Percentiles rank a stretch among this genome's conserved stretches.
Conservation (phyloP, 2,329 filamentous ascomycete species). For the Kalmusia sp. region DNA sequence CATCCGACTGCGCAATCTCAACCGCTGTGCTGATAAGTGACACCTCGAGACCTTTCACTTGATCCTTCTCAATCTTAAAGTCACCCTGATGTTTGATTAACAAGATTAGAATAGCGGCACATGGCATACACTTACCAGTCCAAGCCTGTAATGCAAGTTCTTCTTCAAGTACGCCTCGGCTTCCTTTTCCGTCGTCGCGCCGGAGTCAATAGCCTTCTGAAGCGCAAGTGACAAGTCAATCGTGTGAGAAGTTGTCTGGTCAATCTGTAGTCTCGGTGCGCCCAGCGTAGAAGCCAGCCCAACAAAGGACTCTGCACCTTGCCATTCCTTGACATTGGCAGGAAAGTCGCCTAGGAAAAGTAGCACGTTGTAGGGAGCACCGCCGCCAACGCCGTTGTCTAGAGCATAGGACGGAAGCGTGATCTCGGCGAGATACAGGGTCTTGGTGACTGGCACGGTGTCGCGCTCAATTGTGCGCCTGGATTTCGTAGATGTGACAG, state of each 20-base stretch:
- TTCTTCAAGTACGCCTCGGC: constrained; percentile 20
- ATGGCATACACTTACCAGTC: constrained; percentile 23
- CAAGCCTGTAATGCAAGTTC: constrained; percentile 18
- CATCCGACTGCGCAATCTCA: constrained; percentile 20
- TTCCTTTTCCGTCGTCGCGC: constrained; percentile 9
- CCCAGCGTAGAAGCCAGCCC: constrained; percentile 18
- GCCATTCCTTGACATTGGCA: constrained; percentile 15
- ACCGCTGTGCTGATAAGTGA: constrained; percentile 20
- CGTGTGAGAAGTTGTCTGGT: constrained; percentile 5
- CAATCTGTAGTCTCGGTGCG: constrained; percentile 8
- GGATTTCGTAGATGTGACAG: constrained; percentile 1
- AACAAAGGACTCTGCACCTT: constrained; percentile 9
- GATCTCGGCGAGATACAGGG: constrained; percentile 17
- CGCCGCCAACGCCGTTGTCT: constrained; percentile 13
- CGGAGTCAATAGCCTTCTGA: constrained; percentile 11
- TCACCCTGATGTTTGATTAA: too few relatives aligned
- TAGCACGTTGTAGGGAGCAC: constrained; percentile 21
- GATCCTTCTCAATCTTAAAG: constrained; percentile 15
- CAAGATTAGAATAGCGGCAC: too few relatives aligned
- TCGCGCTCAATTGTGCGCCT: neutral
- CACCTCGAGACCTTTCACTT: constrained; percentile 19
- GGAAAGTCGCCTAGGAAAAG: constrained; percentile 19
- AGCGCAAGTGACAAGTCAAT: constrained; percentile 18
- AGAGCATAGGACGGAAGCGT: constrained; percentile 17
- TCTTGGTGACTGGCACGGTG: neutral